These are phyloP conservation scores for Rhizopogon vulgaris DNA, from an alignment of 768 basidiomycete species.

Conservation along the genomic window DNA sequence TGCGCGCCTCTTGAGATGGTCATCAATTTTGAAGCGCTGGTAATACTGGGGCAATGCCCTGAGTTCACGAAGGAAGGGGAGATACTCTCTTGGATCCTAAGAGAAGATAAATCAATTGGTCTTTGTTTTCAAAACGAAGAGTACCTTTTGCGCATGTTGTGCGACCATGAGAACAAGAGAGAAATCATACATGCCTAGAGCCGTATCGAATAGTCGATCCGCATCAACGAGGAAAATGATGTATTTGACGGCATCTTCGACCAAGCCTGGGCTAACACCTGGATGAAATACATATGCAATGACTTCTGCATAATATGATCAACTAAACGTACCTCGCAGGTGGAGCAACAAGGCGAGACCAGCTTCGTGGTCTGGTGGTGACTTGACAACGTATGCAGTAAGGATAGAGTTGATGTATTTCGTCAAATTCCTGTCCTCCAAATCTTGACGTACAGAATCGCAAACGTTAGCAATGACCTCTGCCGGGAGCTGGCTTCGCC, in stretches of 20 bases:
- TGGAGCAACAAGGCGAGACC: slow-evolving; percentile 69
- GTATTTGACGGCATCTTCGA: slow-evolving; percentile 97
- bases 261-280: slow-evolving; percentile 56
- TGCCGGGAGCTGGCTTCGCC: slow-evolving; percentile 53
- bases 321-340: slow-evolving; percentile 56
- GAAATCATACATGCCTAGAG: slow-evolving; percentile 99
- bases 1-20: slow-evolving; percentile 73
- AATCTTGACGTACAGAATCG: slow-evolving; percentile 64
- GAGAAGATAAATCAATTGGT: not conserved
- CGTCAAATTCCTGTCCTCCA: slow-evolving; percentile 66
- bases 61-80: slow-evolving; percentile 92
- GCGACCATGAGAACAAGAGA: slow-evolving; percentile 92
- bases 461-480: slow-evolving; percentile 65
- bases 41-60: slow-evolving; percentile 68
- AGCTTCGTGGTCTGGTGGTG: slow-evolving; percentile 85
- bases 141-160: slow-evolving; percentile 93
- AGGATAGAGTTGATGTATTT: slow-evolving; percentile 88
- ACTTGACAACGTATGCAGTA: slow-evolving; percentile 89
- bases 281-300: not conserved
- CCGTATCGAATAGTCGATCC: slow-evolving; percentile 85
- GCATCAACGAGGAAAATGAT: slow-evolving; percentile 97
- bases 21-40: slow-evolving; percentile 88
- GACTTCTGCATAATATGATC: not conserved
- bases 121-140: slow-evolving; percentile 1
- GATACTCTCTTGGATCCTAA: slow-evolving; percentile 95